These are phyloP conservation scores for Ilyonectria destructans DNA, from an alignment of 2,329 filamentous ascomycete genomes.

Conservation along the genomic window DNA sequence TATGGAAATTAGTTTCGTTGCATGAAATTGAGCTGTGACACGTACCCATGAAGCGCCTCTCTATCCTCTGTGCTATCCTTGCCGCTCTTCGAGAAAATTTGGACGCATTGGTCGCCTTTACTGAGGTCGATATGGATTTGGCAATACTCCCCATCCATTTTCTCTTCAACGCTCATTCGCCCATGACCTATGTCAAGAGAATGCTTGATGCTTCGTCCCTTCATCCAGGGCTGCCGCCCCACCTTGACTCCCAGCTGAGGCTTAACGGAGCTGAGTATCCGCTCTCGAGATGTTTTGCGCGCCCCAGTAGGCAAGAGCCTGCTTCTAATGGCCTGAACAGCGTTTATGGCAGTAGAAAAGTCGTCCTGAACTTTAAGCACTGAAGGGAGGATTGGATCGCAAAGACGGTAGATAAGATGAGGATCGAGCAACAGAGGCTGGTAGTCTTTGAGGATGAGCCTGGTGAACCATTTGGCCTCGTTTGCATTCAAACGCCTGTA, in stretches of 20 bases:
- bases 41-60: conserved; percentile 70
- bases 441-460: conserved; percentile 84
- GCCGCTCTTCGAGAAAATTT: conserved; percentile 93
- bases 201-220: conserved; percentile 81
- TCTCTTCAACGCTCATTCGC: conserved; percentile 82
- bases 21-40: not conserved
- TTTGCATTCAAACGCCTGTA: conserved; percentile 74
- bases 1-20: conserved; percentile 34
- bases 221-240: conserved; percentile 75
- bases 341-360: conserved; percentile 72
- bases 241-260: conserved; percentile 76
- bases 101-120: conserved; percentile 70
- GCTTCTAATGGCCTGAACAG: conserved; percentile 61
- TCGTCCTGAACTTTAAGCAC: conserved; percentile 80
- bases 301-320: conserved; percentile 41
- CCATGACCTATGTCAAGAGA: conserved; percentile 77
- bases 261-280: conserved; percentile 57
- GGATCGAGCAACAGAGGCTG: conserved; percentile 77
- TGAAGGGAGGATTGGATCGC: conserved; percentile 80
- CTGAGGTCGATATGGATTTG: conserved; percentile 86
- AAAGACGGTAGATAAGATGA: conserved; percentile 69
- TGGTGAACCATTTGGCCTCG: conserved; percentile 90
- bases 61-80: conserved; percentile 89
- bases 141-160: conserved; percentile 92
- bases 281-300: conserved; percentile 31